phyloP scores from a whole-genome alignment of 176 grass and related monocot species.

The Oryza meridionalis region DNA sequence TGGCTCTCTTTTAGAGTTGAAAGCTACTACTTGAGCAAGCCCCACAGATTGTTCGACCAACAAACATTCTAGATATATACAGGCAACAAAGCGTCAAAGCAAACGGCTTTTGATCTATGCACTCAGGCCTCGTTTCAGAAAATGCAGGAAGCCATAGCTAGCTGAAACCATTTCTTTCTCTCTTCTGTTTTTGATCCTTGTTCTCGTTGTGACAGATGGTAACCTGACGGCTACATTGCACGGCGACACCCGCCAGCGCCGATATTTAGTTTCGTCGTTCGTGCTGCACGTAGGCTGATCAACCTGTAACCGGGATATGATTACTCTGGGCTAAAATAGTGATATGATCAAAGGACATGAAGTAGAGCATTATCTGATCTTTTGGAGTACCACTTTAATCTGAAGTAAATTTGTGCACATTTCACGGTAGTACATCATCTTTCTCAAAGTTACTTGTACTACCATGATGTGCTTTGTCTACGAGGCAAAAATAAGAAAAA shows the following conservation, averaged over 20 bases:
- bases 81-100: constrained; percentile 7
- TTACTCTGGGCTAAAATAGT: not conserved
- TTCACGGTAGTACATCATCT: not conserved
- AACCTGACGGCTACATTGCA: not conserved
- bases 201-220: not conserved
- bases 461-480: too few relatives aligned
- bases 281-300: not conserved
- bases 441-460: not conserved
- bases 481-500: too few relatives aligned
- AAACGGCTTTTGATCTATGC: not conserved
- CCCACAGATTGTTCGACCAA: constrained; percentile 36
- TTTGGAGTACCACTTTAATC: not conserved
- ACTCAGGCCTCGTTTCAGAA: not conserved
- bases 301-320: not conserved
- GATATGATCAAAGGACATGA: constrained; percentile 2
- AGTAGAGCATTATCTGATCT: not conserved
- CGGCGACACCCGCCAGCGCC: not conserved
- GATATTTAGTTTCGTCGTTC: not conserved
- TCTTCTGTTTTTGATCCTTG: not conserved
- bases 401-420: constrained; percentile 6
- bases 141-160: not conserved
- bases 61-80: constrained; percentile 2
- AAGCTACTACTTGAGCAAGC: constrained; percentile 36
- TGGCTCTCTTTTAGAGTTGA: not conserved
- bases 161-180: not conserved